Evolutionary conservation across 2,329 filamentous ascomycete species (phyloP).

Genomic region (Microsporum canis): DNA sequence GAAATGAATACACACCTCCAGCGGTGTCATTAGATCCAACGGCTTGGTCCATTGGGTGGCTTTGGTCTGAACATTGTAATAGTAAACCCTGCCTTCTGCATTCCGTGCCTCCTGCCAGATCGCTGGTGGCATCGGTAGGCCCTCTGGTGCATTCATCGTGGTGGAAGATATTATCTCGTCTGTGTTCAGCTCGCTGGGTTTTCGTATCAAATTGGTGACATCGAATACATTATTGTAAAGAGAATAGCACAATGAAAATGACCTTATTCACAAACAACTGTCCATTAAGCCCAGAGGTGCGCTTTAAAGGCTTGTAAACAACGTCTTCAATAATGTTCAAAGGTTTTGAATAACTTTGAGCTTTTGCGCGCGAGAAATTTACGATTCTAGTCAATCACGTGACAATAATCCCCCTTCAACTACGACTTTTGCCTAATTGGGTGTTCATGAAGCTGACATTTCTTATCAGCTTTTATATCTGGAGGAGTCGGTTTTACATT

Average conservation of each 20-base stretch:
- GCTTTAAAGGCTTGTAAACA: not conserved
- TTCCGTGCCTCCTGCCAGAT: constrained; percentile 74
- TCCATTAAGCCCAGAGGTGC: not conserved
- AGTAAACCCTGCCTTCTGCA: constrained; percentile 75
- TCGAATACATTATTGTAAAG: not conserved
- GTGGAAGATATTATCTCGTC: not conserved
- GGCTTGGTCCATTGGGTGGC: constrained; percentile 92
- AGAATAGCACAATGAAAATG: not conserved
- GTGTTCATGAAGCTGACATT: not conserved
- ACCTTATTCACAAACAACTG: not conserved
- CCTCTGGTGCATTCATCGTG: constrained; percentile 1
- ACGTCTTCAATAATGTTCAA: not conserved
- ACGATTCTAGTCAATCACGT: not conserved
- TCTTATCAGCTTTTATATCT: not conserved
- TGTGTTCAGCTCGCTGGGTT: not conserved
- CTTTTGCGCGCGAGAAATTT: not conserved
- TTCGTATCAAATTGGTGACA: not conserved
- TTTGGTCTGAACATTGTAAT: constrained; percentile 78
- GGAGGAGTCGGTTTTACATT: not conserved
- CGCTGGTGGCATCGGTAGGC: constrained; percentile 35
- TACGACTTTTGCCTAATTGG: not conserved
- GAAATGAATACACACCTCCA: constrained; percentile 50
- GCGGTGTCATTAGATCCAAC: constrained; percentile 69
- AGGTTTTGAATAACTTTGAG: not conserved
- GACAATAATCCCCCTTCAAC: not conserved